These are phyloP conservation scores for Vinca minor DNA, from an alignment of 257 asterid species.

Conservation along the genomic window DNA sequence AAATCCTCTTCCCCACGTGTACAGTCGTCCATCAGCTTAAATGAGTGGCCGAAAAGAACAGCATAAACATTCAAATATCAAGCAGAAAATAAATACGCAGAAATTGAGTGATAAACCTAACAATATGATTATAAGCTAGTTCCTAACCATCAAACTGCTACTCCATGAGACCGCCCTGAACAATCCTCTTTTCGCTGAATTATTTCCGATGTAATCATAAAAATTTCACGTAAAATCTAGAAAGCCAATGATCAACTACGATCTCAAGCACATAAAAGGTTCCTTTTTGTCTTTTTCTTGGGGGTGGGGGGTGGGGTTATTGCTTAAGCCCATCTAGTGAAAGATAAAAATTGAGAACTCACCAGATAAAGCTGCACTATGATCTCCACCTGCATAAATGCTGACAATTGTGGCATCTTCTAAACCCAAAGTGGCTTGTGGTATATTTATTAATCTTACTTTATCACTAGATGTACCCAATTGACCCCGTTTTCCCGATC, in stretches of 20 bases:
- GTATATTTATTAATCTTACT: slow-evolving; percentile 44
- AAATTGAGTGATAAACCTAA: neutral
- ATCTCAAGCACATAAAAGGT: too few species aligned
- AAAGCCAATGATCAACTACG: neutral
- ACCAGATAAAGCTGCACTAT: slow-evolving; percentile 85
- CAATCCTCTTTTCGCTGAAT: too few species aligned
- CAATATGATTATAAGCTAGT: neutral
- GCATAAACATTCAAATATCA: neutral
- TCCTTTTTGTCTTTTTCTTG: too few species aligned
- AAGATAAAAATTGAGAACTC: slow-evolving; percentile 12
- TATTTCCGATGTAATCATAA: too few species aligned
- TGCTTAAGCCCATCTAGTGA: too few species aligned
- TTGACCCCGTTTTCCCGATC: slow-evolving; percentile 89
- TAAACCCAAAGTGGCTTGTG: slow-evolving; percentile 58
- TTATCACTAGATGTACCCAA: slow-evolving; percentile 58
- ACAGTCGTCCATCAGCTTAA: slow-evolving; percentile 56
- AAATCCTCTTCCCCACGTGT: slow-evolving; percentile 88
- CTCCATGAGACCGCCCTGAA: too few species aligned
- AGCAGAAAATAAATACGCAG: slow-evolving; percentile 9
- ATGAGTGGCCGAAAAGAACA: neutral
- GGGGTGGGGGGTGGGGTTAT: too few species aligned
- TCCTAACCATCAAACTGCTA: too few species aligned
- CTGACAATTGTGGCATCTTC: slow-evolving; percentile 26
- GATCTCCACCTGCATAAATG: slow-evolving; percentile 83
- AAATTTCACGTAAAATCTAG: too few species aligned